Conservation (phyloP, 2,329 filamentous ascomycete genomes). For the Microthyrium microscopicum region DNA sequence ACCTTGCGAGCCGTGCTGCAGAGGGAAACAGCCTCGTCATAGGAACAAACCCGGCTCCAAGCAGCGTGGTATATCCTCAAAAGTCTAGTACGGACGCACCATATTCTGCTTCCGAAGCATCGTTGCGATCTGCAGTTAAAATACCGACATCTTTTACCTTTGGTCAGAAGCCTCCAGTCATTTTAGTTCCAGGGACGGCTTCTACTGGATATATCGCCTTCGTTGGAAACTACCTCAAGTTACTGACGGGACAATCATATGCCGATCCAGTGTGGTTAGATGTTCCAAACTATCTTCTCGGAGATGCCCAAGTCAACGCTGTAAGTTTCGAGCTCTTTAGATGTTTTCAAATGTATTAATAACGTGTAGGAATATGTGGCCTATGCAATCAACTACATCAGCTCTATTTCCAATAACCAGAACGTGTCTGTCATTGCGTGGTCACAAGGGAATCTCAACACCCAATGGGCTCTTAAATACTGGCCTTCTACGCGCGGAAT, state of each 20-base stretch:
- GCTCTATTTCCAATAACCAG: slow-evolving; percentile 19
- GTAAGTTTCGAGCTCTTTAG: too few relatives aligned
- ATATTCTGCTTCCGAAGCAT: slow-evolving; percentile 30
- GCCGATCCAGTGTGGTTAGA: slow-evolving; percentile 43
- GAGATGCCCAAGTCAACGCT: slow-evolving; percentile 33
- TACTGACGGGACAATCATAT: slow-evolving; percentile 25
- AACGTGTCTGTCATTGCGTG: slow-evolving; percentile 32
- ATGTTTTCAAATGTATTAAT: background rate
- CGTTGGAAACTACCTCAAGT: slow-evolving; percentile 31
- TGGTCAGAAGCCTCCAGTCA: slow-evolving; percentile 29
- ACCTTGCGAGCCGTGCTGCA: too few relatives aligned
- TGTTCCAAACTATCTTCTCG: slow-evolving; percentile 30
- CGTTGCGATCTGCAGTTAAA: slow-evolving; percentile 33
- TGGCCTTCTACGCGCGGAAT: slow-evolving; percentile 33
- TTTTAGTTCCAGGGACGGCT: slow-evolving; percentile 38
- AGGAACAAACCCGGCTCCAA: background rate
- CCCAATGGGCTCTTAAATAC: slow-evolving; percentile 43
- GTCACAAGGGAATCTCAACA: slow-evolving; percentile 38
- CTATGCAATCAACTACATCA: slow-evolving; percentile 42
- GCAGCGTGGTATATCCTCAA: slow-evolving; percentile 14
- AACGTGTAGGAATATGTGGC: slow-evolving; percentile 35
- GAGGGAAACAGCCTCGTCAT: too few relatives aligned
- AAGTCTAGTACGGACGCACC: slow-evolving; percentile 26
- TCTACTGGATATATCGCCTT: slow-evolving; percentile 30
- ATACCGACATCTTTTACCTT: slow-evolving; percentile 33